Evolutionary conservation across 345 rosid species (phyloP), one percentile per base, ranked within the genome.

Genomic region (Pelargonium nanum): DNA sequence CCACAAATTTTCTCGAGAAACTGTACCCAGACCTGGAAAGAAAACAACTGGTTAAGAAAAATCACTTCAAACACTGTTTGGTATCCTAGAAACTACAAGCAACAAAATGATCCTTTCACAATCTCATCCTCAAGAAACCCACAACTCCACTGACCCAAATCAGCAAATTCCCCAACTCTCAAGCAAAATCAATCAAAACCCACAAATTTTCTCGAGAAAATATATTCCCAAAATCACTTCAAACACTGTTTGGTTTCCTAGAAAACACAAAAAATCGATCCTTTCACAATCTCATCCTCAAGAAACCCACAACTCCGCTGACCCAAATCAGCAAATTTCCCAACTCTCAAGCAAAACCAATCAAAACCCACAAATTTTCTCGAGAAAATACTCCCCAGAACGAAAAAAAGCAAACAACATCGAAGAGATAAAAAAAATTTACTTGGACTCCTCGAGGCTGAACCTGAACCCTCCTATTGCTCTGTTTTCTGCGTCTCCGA

Each of bases 361-460:
- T 19, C 17, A 1, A 28, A 13, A 60, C 10, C 22, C 2, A 4
- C 0, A 0, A 5, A 22, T 2, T 32, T 26, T 30, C 60, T 12
- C 56, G n/a, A 19, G 22, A 26, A 59, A 53, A 55, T 59, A 64
- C 50, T 57, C 26, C 53, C 8, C 53, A 19, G 9, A 4, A 5
- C 20, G 44, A 51, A 19, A 58, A 5, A 9, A 22, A 8, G 32
- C 40, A 30, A 30, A 2, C 19, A 57, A 19, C 44, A 51, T 19
- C 52, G 4, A 10, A 22, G 9, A 44, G 44, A 52, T 26, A 20
- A 16, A 0, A 30, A 63, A 20, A n/a, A 9, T 63, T 65, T 69
- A 92, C 95, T 24, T 75, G 81, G 34, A 54, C 63, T 21, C 66
- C n/a, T n/a, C n/a, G 66, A 45, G 78, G 72, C 56, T 78, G 91